Evolutionary conservation across 352 stramenopile genomes (phyloP).

Genomic region (Sclerospora graminicola): DNA sequence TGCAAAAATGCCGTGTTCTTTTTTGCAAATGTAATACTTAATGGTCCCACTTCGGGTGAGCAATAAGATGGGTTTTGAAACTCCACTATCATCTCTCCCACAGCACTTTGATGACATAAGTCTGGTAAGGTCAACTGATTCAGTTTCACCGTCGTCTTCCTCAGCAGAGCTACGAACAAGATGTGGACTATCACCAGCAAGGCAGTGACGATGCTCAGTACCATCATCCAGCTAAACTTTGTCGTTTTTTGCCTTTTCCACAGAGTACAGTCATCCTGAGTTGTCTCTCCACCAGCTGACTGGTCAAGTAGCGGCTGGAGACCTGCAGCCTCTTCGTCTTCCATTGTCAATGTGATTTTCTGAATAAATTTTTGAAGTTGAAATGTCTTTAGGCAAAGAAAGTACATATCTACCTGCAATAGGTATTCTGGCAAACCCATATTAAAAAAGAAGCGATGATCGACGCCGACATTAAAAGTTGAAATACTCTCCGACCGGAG

Average conservation of each 20-base stretch:
- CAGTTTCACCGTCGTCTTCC: slow-evolving; percentile 47
- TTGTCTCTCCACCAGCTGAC: background rate
- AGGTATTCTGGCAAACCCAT: too few relatives aligned
- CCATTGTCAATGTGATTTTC: too few relatives aligned
- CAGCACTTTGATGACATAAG: slow-evolving; percentile 43
- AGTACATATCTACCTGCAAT: too few relatives aligned
- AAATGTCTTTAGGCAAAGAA: too few relatives aligned
- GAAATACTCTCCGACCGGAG: too few relatives aligned
- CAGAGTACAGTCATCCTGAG: background rate
- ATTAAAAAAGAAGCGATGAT: too few relatives aligned
- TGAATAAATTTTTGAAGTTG: too few relatives aligned
- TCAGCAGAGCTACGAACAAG: slow-evolving; percentile 49
- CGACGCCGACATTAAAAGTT: too few relatives aligned
- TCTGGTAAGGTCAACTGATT: slow-evolving; percentile 56
- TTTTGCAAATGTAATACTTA: slow-evolving; percentile 45
- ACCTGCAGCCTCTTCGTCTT: slow-evolving; percentile 1
- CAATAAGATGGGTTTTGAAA: slow-evolving; percentile 78
- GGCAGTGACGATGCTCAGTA: slow-evolving; percentile 16
- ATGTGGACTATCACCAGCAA: slow-evolving; percentile 45
- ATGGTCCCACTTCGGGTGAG: slow-evolving; percentile 40
- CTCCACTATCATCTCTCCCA: slow-evolving; percentile 40
- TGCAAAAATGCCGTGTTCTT: slow-evolving; percentile 39
- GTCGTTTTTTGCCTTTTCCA: slow-evolving; percentile 1
- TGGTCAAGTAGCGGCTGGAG: slow-evolving; percentile 18
- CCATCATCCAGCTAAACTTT: slow-evolving; percentile 12